These are phyloP conservation scores for Atalantia buxifolia DNA, from an alignment of 345 rosid species.

Conservation along the genomic window DNA sequence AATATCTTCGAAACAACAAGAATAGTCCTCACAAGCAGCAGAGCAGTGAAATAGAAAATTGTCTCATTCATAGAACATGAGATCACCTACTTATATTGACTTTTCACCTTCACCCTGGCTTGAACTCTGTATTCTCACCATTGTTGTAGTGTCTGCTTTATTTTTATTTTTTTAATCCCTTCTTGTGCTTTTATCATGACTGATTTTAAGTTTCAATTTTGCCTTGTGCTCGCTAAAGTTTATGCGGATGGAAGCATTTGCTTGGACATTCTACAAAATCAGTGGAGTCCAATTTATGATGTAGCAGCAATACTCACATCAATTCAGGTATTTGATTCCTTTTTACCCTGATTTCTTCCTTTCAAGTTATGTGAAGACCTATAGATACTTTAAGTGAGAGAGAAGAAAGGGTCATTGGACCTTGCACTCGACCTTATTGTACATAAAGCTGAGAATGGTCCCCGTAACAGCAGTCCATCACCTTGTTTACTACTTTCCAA, in stretches of 20 bases:
- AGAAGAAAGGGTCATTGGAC: background rate
- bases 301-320: constrained; percentile 86
- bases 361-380: background rate
- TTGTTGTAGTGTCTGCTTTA: background rate
- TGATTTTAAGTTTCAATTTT: background rate
- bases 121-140: background rate
- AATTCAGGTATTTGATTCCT: constrained; percentile 48
- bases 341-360: background rate
- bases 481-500: background rate
- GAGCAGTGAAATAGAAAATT: background rate
- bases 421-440: background rate
- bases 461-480: background rate
- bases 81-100: background rate
- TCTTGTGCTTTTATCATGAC: background rate
- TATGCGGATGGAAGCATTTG: constrained; percentile 90
- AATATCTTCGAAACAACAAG: background rate
- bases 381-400: background rate
- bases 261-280: constrained; percentile 82
- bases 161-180: background rate
- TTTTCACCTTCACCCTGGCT: background rate
- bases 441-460: background rate
- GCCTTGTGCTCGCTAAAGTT: constrained; percentile 31
- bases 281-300: constrained; percentile 85
- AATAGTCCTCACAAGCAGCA: background rate
- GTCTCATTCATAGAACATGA: too few relatives aligned